Evolutionary conservation across 352 stramenopile species (phyloP).

Genomic region (Nothophytophthora sp.): DNA sequence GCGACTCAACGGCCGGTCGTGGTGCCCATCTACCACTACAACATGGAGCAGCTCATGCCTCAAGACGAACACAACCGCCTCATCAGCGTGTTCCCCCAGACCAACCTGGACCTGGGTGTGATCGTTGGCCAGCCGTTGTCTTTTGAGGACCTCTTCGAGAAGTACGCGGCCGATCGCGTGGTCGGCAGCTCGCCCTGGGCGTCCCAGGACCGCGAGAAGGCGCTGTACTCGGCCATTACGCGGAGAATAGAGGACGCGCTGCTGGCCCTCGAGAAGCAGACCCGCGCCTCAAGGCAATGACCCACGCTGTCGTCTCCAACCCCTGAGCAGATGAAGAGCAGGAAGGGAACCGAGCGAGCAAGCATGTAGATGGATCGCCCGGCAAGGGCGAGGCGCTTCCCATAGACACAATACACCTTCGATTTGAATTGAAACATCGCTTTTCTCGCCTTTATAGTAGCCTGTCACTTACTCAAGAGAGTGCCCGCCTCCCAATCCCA

Average conservation of each 20-base stretch:
- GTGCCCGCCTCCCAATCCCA: too few species aligned
- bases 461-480: too few species aligned
- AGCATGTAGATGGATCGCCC: too few species aligned
- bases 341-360: too few species aligned
- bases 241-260: slow-evolving; percentile 81
- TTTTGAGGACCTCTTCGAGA: slow-evolving; percentile 85
- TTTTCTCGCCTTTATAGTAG: too few species aligned
- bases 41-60: slow-evolving; percentile 89
- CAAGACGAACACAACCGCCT: slow-evolving; percentile 77
- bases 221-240: slow-evolving; percentile 85
- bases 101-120: slow-evolving; percentile 49
- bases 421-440: too few species aligned
- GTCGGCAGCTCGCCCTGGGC: slow-evolving; percentile 47
- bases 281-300: slow-evolving; percentile 17
- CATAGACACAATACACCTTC: too few species aligned
- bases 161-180: slow-evolving; percentile 52
- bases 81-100: slow-evolving; percentile 61
- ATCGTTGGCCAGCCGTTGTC: slow-evolving; percentile 76
- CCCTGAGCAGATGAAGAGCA: too few species aligned
- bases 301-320: too few species aligned
- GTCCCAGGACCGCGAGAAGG: slow-evolving; percentile 65
- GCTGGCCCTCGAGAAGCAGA: slow-evolving; percentile 54
- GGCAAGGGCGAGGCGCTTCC: too few species aligned
- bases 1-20: slow-evolving; percentile 69
- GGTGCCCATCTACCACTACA: slow-evolving; percentile 85